Evolutionary conservation across 148 eudicot genomes (phyloP).

Genomic region (Polygonum aviculare): DNA sequence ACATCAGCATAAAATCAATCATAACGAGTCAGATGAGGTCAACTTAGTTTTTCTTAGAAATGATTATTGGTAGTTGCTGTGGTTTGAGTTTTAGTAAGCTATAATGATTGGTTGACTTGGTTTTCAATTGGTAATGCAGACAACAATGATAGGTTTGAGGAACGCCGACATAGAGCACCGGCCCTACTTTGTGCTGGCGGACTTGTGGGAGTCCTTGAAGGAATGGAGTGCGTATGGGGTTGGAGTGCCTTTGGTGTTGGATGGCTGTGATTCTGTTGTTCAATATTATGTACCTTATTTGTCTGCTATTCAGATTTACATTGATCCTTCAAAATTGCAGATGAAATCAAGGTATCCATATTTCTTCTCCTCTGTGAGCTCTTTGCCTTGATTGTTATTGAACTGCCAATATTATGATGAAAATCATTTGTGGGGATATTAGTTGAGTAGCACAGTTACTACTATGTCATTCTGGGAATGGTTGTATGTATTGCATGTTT

Average conservation of each 20-base stretch:
- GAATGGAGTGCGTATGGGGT: conserved; percentile 37
- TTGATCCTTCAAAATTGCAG: conserved; percentile 13
- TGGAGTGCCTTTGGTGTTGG: conserved; percentile 25
- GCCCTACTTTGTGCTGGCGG: conserved; percentile 25
- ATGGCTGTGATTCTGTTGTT: conserved; percentile 25
- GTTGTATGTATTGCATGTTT: background rate
- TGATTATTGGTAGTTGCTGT: background rate
- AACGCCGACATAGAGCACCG: conserved; percentile 23
- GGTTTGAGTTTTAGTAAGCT: background rate
- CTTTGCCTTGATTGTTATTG: background rate
- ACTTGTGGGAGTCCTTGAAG: conserved; percentile 31
- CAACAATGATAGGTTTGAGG: conserved; percentile 25
- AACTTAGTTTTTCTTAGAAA: background rate
- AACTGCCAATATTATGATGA: background rate
- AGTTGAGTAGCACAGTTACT: background rate
- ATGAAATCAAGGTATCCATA: conserved; percentile 21
- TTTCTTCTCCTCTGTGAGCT: background rate
- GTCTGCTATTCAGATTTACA: conserved; percentile 24
- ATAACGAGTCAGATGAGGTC: background rate
- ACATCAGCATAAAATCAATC: background rate
- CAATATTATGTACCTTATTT: conserved; percentile 33
- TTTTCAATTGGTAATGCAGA: conserved; percentile 17
- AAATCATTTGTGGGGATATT: background rate
- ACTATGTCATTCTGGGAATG: background rate
- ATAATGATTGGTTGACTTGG: background rate